These are phyloP conservation scores for Saccharomycopsis sp. DNA, from an alignment of 805 yeast species.

Conservation along the genomic window DNA sequence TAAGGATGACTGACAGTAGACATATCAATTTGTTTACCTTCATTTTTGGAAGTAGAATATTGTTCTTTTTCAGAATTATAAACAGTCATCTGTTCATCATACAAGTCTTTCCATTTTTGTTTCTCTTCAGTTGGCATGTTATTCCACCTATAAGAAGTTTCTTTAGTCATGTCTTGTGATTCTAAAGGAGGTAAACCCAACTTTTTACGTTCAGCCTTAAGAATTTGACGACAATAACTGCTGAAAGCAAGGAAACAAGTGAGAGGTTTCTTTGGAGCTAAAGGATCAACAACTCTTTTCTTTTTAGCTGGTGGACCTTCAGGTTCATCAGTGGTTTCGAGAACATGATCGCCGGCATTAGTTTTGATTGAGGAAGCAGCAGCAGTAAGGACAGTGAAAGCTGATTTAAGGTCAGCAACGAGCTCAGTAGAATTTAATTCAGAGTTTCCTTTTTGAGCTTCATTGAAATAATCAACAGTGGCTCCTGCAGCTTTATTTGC, in stretches of 20 bases:
- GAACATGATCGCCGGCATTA: constrained; percentile 2
- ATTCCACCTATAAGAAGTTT: constrained; percentile 74
- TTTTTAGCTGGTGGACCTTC: constrained; percentile 21
- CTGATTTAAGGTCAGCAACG: too few relatives aligned
- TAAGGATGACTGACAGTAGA: constrained; percentile 11
- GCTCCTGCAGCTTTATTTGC: constrained; percentile 79
- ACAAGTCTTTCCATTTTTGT: constrained; percentile 56
- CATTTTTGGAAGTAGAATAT: constrained; percentile 30
- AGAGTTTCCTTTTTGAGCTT: constrained; percentile 29
- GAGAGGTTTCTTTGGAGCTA: constrained; percentile 91
- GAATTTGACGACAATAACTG: constrained; percentile 57
- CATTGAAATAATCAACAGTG: constrained; percentile 64
- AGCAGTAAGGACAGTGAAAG: constrained; percentile 27
- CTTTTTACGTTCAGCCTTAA: constrained; percentile 56
- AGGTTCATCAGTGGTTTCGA: not conserved
- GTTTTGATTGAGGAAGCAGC: constrained; percentile 23
- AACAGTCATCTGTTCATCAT: constrained; percentile 31
- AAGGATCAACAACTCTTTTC: constrained; percentile 63
- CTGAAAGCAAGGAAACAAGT: constrained; percentile 79
- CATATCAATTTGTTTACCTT: constrained; percentile 10
- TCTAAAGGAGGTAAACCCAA: constrained; percentile 53
- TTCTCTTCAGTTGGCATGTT: constrained; percentile 59
- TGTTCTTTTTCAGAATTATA: constrained; percentile 37
- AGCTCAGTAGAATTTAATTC: constrained; percentile 32
- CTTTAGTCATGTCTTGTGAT: constrained; percentile 69